Evolutionary conservation across 2,329 filamentous ascomycete genomes (phyloP), one percentile per base, ranked within the genome.

Genomic region (Dendryphion nanum): DNA sequence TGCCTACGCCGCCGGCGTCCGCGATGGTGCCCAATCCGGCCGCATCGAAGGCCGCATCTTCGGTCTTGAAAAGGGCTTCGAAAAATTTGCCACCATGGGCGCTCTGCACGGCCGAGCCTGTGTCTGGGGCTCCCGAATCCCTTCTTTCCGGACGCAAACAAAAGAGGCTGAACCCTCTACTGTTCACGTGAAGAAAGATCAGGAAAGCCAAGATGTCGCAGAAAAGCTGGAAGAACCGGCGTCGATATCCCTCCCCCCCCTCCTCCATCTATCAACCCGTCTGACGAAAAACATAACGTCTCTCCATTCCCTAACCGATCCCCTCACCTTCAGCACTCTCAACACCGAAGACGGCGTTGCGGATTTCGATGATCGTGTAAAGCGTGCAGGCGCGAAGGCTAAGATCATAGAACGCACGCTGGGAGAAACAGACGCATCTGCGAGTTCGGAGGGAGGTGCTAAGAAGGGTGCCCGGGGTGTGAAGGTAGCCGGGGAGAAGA

Each of bases 281-380:
- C 71, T 96, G 5, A 75, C 78, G 40, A 91, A 86, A 67, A 90
- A 97, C 57, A 69, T 96, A 39, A 74, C 78, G 20, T 78, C 81
- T 6, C 73, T 97, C 7, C 83, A 89, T 45, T 83, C 85, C 17
- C 73, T 96, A 12, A 82, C 89, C 3, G 89, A 95, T 61, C 83
- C 84, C 0, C 81, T 82, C 4, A 91, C 82, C 1, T 68, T 96
- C 30, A 82, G 83, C 13, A 90, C 83, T 15, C 76, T 83, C 42
- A 98, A 98, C 60, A 85, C 80, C 4, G 91, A 97, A 59, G 88
- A 95, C 32, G 83, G 85, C 1, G 89, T 98, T 16, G 85, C 85
- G 35, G 90, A 96, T 55, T 90, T 95, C 57, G 93, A 98, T 56
- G 88, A 96, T 61, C 77, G 90, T 10, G 61, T 95, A 26, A 93